Conservation (phyloP, 176 grass and related monocot genomes). For the Musa beccarii region DNA sequence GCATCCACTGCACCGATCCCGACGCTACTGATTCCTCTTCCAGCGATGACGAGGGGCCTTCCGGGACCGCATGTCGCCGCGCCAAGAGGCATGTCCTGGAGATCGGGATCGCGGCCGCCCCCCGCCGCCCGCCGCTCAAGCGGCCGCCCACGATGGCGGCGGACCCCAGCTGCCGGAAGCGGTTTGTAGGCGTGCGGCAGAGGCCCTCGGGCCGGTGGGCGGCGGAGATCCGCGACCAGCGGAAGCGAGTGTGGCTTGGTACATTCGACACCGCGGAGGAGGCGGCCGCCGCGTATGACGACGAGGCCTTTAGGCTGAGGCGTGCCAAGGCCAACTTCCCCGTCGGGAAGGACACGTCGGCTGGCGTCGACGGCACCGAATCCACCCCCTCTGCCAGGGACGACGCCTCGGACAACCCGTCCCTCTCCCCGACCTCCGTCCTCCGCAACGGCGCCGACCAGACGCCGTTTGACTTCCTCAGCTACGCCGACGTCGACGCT, state of each 20-base stretch:
- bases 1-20: slow-evolving; percentile 44
- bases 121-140: not conserved
- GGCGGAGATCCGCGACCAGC: slow-evolving; percentile 62
- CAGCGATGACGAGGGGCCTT: not conserved
- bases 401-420: slow-evolving; percentile 14
- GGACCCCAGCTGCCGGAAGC: not conserved
- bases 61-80: slow-evolving; percentile 5
- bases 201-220: slow-evolving; percentile 54
- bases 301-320: slow-evolving; percentile 45
- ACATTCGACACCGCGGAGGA: slow-evolving; percentile 41
- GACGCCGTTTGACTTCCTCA: slow-evolving; percentile 27
- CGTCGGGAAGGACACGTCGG: not conserved
- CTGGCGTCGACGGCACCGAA: not conserved
- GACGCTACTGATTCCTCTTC: slow-evolving; percentile 45
- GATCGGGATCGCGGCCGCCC: slow-evolving; percentile 13
- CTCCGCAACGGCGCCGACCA: slow-evolving; percentile 27
- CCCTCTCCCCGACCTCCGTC: slow-evolving; percentile 38
- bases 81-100: slow-evolving; percentile 41
- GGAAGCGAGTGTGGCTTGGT: slow-evolving; percentile 29
- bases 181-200: slow-evolving; percentile 42
- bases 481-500: slow-evolving; percentile 28
- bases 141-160: not conserved
- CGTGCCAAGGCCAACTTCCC: slow-evolving; percentile 35
- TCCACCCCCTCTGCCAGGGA: not conserved
- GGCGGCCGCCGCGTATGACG: slow-evolving; percentile 56